Percentiles rank a stretch among this genome's conserved stretches.
phyloP scores from a whole-genome alignment of 192 early-diverging fungal species.

The Podila verticillata region DNA sequence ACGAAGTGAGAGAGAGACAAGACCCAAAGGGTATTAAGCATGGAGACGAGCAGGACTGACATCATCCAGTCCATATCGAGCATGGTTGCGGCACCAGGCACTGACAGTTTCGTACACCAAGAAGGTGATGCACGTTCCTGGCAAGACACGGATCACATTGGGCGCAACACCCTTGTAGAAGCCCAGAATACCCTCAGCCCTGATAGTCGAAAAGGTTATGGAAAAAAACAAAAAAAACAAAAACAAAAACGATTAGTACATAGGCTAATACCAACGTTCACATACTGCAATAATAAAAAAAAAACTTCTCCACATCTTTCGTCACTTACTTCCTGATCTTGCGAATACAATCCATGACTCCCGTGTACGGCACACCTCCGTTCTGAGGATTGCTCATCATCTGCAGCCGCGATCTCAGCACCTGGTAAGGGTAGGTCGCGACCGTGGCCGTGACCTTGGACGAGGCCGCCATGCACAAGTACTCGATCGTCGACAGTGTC shows the following conservation, averaged over 20 bases:
- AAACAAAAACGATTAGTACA: neutral
- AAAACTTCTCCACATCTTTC: neutral
- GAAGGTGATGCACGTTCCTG: slow-evolving; percentile 96
- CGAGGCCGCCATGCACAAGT: slow-evolving; percentile 83
- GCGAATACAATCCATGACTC: slow-evolving; percentile 74
- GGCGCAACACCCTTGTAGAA: slow-evolving; percentile 95
- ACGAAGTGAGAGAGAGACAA: neutral
- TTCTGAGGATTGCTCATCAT: slow-evolving; percentile 60
- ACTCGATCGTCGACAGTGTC: slow-evolving; percentile 70
- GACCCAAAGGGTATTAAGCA: neutral
- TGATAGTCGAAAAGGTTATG: slow-evolving; percentile 18
- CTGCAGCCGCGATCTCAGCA: slow-evolving; percentile 88
- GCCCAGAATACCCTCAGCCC: slow-evolving; percentile 78
- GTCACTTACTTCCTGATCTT: slow-evolving; percentile 67
- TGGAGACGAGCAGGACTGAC: neutral
- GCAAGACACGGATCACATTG: slow-evolving; percentile 88
- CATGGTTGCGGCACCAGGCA: slow-evolving; percentile 65
- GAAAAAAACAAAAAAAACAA: no score
- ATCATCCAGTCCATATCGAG: slow-evolving; percentile 49
- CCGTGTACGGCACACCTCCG: slow-evolving; percentile 67
- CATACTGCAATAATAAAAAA: neutral
- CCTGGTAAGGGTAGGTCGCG: slow-evolving; percentile 94
- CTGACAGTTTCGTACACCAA: slow-evolving; percentile 90
- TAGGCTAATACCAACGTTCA: neutral
- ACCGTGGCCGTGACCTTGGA: slow-evolving; percentile 91